Conservation (phyloP, 1,139 yeast species). For the Saccharomycopsis hybrid region DNA sequence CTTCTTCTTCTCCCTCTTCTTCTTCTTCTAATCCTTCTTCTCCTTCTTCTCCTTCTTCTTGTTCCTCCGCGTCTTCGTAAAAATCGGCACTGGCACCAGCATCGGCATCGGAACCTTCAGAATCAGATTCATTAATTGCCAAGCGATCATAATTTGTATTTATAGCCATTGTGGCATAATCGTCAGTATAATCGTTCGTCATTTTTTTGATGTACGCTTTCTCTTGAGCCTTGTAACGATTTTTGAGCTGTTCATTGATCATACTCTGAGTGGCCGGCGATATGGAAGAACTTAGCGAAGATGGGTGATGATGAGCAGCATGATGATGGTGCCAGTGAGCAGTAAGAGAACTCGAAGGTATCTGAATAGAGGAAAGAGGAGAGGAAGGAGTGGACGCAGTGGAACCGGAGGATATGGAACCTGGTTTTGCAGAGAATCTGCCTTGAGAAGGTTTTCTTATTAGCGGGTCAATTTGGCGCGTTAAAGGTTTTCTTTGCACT, state of each 20-base stretch:
- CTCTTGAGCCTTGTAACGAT: slow-evolving; percentile 45
- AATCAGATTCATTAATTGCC: slow-evolving; percentile 12
- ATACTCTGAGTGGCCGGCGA: neutral
- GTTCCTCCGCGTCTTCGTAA: too few relatives aligned
- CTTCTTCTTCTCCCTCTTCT: too few relatives aligned
- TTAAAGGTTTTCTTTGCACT: slow-evolving; percentile 10
- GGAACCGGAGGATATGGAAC: slow-evolving; percentile 9
- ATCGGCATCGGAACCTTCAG: slow-evolving; percentile 16
- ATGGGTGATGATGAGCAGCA: neutral
- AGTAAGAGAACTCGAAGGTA: neutral
- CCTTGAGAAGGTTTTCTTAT: slow-evolving; percentile 1
- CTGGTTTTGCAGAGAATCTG: neutral
- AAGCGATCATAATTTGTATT: slow-evolving; percentile 18
- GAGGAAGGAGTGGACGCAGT: slow-evolving; percentile 10
- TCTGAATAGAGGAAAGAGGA: slow-evolving; percentile 2
- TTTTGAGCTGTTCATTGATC: slow-evolving; percentile 2
- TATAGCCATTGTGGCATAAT: slow-evolving; percentile 61
- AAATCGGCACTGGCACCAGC: too few relatives aligned
- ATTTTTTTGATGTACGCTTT: slow-evolving; percentile 60
- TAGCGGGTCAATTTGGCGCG: neutral
- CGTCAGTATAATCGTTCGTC: slow-evolving; percentile 59
- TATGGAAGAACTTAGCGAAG: neutral
- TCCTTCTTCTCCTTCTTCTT: too few relatives aligned
- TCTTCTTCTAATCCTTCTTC: too few relatives aligned
- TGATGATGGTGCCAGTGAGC: neutral